Conservation (phyloP, 352 stramenopile species). For the Pythium apleroticum region DNA sequence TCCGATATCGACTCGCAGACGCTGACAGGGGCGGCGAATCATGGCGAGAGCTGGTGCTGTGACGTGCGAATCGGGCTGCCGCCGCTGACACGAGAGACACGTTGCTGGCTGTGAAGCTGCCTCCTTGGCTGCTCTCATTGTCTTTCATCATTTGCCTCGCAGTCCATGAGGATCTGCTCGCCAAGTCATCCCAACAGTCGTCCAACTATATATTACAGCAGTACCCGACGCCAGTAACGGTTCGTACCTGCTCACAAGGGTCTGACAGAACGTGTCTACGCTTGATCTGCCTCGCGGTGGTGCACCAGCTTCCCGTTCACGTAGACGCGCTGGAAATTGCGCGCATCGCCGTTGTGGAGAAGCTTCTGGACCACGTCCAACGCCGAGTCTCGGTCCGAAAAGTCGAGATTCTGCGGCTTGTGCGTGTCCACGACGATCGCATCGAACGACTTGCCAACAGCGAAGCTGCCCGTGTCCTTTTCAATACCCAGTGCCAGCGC, state of each 20-base stretch:
- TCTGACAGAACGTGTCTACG: neutral
- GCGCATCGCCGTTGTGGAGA: constrained; percentile 80
- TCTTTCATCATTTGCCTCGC: constrained; percentile 5
- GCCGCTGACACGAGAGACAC: constrained; percentile 17
- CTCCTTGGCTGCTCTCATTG: constrained; percentile 1
- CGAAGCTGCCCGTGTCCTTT: constrained; percentile 76
- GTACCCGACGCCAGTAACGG: neutral
- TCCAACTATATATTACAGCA: constrained; percentile 4
- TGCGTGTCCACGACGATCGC: constrained; percentile 74
- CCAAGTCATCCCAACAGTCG: neutral
- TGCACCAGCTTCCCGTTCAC: constrained; percentile 56
- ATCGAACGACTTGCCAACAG: constrained; percentile 81
- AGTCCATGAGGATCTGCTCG: neutral
- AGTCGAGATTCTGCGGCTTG: constrained; percentile 46
- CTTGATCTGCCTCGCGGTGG: neutral
- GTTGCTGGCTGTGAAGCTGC: neutral
- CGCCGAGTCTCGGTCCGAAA: constrained; percentile 39
- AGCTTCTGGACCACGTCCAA: constrained; percentile 83
- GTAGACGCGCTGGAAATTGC: constrained; percentile 81
- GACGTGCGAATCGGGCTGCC: constrained; percentile 10
- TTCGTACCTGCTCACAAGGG: neutral
- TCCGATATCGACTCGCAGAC: neutral
- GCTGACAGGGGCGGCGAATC: neutral
- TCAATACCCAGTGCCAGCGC: constrained; percentile 71
- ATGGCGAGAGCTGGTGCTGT: neutral